These are phyloP conservation scores for Chaetomium globosum DNA, from an alignment of 2,329 filamentous ascomycete species.

Conservation along the genomic window DNA sequence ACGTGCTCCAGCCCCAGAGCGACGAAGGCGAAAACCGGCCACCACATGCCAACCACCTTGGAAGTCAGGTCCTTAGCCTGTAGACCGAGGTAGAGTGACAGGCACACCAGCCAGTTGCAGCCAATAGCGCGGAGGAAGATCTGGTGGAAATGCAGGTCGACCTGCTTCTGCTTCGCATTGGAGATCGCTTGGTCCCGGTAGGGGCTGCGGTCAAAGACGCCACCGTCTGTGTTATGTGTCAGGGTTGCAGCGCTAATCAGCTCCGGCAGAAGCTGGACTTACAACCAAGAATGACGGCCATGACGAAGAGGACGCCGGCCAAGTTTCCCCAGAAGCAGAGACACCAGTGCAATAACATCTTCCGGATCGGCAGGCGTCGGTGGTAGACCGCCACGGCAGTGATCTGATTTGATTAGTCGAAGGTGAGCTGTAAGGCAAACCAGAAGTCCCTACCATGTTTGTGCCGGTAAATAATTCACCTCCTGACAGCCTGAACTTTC, in stretches of 20 bases:
- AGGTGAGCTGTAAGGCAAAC: neutral
- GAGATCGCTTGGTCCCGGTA: slow-evolving; percentile 45
- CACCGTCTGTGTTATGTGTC: slow-evolving; percentile 45
- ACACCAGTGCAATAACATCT: slow-evolving; percentile 43
- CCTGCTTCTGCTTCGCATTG: slow-evolving; percentile 49
- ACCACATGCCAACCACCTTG: slow-evolving; percentile 60
- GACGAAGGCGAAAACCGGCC: slow-evolving; percentile 58
- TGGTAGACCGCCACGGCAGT: slow-evolving; percentile 33
- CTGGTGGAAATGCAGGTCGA: slow-evolving; percentile 53
- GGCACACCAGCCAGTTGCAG: slow-evolving; percentile 61
- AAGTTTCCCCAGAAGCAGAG: slow-evolving; percentile 54
- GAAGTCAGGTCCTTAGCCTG: slow-evolving; percentile 55
- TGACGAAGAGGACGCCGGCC: slow-evolving; percentile 52
- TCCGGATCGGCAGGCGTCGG: slow-evolving; percentile 29
- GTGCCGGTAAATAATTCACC: neutral
- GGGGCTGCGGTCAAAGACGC: slow-evolving; percentile 46
- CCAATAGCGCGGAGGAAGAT: slow-evolving; percentile 59
- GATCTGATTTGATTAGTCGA: slow-evolving; percentile 29
- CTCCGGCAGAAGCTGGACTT: slow-evolving; percentile 29
- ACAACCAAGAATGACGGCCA: slow-evolving; percentile 53
- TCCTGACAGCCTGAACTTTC: neutral
- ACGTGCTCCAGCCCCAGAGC: slow-evolving; percentile 58
- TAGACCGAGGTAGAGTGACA: slow-evolving; percentile 53
- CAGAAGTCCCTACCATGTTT: neutral
- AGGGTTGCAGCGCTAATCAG: slow-evolving; percentile 4